These are phyloP conservation scores for Cicer pinnatifidum DNA, from an alignment of 306 rosid genomes.

Conservation along the genomic window DNA sequence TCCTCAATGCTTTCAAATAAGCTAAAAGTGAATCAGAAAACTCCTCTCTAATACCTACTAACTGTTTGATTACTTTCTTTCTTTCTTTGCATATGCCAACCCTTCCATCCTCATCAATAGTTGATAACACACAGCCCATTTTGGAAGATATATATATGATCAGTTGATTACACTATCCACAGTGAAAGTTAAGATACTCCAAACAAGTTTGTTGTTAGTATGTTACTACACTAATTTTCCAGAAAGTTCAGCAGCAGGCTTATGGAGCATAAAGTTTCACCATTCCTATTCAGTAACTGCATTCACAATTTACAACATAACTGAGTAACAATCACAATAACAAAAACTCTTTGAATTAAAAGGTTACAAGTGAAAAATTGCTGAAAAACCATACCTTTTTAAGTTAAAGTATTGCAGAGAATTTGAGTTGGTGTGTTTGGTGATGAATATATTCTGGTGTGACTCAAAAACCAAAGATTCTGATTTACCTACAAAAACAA, in stretches of 20 bases:
- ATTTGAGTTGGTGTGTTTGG: constrained; percentile 22
- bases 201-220: constrained; percentile 14
- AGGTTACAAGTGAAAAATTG: constrained; percentile 13
- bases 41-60: constrained; percentile 66
- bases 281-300: background rate
- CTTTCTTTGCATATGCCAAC: constrained; percentile 75
- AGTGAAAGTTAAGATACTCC: constrained; percentile 25
- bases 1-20: constrained; percentile 74
- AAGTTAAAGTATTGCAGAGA: constrained; percentile 16
- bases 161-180: constrained; percentile 31
- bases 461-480: constrained; percentile 31
- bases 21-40: constrained; percentile 77
- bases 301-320: constrained; percentile 12
- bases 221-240: constrained; percentile 18
- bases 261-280: constrained; percentile 4
- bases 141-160: constrained; percentile 28
- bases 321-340: background rate
- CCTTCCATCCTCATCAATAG: constrained; percentile 68
- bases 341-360: constrained; percentile 10
- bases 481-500: constrained; percentile 38
- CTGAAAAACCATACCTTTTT: background rate
- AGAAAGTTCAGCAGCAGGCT: constrained; percentile 13
- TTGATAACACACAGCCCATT: constrained; percentile 89
- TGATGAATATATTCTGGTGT: constrained; percentile 33
- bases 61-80: constrained; percentile 75